Conservation (phyloP, 371 early-diverging fungal genomes). For the Nematocida major region DNA sequence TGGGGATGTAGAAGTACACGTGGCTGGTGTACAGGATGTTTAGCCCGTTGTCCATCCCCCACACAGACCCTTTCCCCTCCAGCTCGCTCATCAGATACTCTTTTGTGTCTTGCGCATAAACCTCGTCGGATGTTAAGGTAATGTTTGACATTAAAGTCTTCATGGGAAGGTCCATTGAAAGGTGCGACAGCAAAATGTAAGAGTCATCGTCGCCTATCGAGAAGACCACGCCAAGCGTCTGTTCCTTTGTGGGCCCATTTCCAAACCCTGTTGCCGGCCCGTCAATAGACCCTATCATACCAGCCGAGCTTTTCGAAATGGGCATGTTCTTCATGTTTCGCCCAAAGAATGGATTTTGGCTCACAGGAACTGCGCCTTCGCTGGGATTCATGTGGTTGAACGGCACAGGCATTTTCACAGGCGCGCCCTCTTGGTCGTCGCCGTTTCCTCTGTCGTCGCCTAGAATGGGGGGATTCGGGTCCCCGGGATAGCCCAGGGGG, state of each 20-base stretch:
- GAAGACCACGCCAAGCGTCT: slow-evolving; percentile 49
- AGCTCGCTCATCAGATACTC: slow-evolving; percentile 51
- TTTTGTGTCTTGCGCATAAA: slow-evolving; percentile 46
- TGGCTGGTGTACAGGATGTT: slow-evolving; percentile 55
- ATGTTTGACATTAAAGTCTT: slow-evolving; percentile 52
- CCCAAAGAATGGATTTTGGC: neutral
- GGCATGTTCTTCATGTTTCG: neutral
- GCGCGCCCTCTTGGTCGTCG: neutral
- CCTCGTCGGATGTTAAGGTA: slow-evolving; percentile 56
- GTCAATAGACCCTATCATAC: neutral
- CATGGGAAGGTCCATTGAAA: slow-evolving; percentile 59
- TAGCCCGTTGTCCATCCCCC: slow-evolving; percentile 49
- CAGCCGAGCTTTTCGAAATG: neutral
- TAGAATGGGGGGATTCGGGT: neutral
- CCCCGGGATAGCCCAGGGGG: neutral
- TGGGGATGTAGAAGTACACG: slow-evolving; percentile 59
- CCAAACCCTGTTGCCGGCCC: slow-evolving; percentile 25
- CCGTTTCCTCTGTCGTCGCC: neutral
- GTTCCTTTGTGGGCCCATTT: slow-evolving; percentile 31
- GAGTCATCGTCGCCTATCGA: slow-evolving; percentile 55
- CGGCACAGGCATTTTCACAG: neutral
- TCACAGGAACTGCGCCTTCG: neutral
- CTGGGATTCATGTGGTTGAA: slow-evolving; percentile 4
- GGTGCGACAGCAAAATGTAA: slow-evolving; percentile 28
- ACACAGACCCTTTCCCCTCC: slow-evolving; percentile 59